These are phyloP conservation scores for Jackrogersella multiformis DNA, from an alignment of 495 filamentous ascomycete genomes.

Conservation along the genomic window DNA sequence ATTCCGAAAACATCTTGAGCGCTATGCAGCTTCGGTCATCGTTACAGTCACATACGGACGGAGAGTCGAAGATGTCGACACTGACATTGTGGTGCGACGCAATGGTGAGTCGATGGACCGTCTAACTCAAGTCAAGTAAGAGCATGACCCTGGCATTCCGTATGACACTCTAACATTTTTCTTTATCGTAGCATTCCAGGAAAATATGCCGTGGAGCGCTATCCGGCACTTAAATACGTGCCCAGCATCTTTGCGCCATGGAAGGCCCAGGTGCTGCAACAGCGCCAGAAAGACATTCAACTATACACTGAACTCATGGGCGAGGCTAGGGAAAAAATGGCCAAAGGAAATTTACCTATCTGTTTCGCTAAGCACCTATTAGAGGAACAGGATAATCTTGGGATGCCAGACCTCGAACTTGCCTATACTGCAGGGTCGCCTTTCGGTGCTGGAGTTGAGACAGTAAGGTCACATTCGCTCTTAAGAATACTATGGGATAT, in stretches of 20 bases:
- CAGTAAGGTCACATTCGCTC: conserved; percentile 53
- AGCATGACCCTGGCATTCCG: not conserved
- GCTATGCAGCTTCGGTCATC: conserved; percentile 67
- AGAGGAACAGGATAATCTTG: conserved; percentile 54
- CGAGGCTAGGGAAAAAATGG: conserved; percentile 56
- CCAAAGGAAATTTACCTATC: conserved; percentile 50
- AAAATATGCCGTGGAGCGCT: conserved; percentile 65
- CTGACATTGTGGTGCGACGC: conserved; percentile 60
- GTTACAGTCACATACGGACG: conserved; percentile 68
- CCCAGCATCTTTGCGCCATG: conserved; percentile 65
- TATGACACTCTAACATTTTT: not conserved
- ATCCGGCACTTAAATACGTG: conserved; percentile 63
- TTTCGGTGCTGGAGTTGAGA: conserved; percentile 73
- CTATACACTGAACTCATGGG: conserved; percentile 63
- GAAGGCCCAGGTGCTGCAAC: conserved; percentile 63
- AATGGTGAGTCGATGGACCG: conserved; percentile 66
- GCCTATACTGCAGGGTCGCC: conserved; percentile 66
- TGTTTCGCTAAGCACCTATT: conserved; percentile 63
- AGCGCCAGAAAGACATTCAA: conserved; percentile 59
- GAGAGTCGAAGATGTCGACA: conserved; percentile 62
- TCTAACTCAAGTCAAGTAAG: conserved; percentile 63
- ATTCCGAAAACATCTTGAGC: conserved; percentile 54
- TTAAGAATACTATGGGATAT: conserved; percentile 36
- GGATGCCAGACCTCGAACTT: conserved; percentile 63
- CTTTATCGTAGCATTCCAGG: conserved; percentile 58